These are phyloP conservation scores for Colletotrichum nymphaeae DNA, from an alignment of 2,329 filamentous ascomycete species.

Conservation along the genomic window DNA sequence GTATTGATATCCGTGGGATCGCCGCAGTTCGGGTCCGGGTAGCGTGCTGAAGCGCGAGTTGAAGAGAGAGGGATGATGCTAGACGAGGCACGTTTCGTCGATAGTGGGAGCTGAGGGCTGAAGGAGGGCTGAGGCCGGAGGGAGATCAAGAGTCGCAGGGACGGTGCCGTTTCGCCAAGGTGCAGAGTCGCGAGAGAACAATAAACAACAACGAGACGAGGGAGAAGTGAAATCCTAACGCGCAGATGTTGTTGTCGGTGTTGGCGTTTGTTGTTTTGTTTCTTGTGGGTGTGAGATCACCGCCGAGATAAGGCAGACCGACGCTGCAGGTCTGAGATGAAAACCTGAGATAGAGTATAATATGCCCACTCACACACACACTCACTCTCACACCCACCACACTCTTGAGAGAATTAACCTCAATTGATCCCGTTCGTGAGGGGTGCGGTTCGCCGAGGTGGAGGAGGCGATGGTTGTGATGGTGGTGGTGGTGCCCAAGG, in stretches of 20 bases:
- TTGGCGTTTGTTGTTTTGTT: constrained; percentile 2
- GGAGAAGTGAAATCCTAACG: neutral
- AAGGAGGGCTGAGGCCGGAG: neutral
- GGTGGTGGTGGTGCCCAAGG: neutral
- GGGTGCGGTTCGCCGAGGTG: neutral
- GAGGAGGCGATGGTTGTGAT: neutral
- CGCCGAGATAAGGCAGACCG: constrained; percentile 18
- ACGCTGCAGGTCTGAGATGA: constrained; percentile 10
- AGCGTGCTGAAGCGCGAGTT: neutral
- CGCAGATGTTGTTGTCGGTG: neutral
- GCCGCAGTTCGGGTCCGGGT: neutral
- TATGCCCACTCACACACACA: too few relatives aligned
- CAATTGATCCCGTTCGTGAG: neutral
- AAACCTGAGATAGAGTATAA: constrained; percentile 1
- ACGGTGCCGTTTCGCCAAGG: neutral
- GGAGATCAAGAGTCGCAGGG: neutral
- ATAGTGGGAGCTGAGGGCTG: constrained; percentile 17
- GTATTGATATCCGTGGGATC: neutral
- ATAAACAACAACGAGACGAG: neutral
- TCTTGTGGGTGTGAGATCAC: neutral
- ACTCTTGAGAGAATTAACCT: neutral
- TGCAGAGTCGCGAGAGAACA: neutral
- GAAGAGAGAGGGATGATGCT: constrained; percentile 18
- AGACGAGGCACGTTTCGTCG: constrained; percentile 23
- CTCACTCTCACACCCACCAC: neutral